phyloP scores from a whole-genome alignment of 331 rosid genomes.

The Saraca asoca region DNA sequence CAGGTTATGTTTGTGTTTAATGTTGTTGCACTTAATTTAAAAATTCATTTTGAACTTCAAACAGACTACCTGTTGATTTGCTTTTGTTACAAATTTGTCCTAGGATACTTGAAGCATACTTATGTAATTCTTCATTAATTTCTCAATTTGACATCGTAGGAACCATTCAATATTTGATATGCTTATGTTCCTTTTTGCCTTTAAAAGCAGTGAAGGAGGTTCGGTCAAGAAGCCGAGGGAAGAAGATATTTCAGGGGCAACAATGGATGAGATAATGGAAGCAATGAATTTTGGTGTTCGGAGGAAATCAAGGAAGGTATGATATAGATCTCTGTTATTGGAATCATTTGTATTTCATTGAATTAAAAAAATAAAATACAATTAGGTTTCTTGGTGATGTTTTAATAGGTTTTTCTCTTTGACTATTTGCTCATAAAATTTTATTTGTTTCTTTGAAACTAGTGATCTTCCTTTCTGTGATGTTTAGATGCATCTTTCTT shows the following conservation, averaged over 20 bases:
- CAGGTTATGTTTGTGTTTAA: neutral
- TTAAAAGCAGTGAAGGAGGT: conserved; percentile 47
- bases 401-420: neutral
- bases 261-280: conserved; percentile 70
- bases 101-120: too few relatives aligned
- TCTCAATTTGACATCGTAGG: too few relatives aligned
- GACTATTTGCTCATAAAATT: neutral
- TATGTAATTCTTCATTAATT: too few relatives aligned
- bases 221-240: conserved; percentile 56
- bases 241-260: conserved; percentile 57
- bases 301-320: conserved; percentile 68
- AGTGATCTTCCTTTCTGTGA: neutral
- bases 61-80: neutral
- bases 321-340: neutral
- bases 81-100: too few relatives aligned
- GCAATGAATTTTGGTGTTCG: conserved; percentile 58
- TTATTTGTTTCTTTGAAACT: neutral
- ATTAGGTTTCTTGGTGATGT: neutral
- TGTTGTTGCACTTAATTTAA: neutral
- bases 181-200: conserved; percentile 8
- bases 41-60: conserved; percentile 2
- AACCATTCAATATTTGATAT: neutral
- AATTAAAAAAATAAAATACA: too few relatives aligned
- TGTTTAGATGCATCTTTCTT: too few relatives aligned
- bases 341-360: too few relatives aligned